Evolutionary conservation across 805 yeast species (phyloP).

Genomic region (Suhomyces xylopsoci): DNA sequence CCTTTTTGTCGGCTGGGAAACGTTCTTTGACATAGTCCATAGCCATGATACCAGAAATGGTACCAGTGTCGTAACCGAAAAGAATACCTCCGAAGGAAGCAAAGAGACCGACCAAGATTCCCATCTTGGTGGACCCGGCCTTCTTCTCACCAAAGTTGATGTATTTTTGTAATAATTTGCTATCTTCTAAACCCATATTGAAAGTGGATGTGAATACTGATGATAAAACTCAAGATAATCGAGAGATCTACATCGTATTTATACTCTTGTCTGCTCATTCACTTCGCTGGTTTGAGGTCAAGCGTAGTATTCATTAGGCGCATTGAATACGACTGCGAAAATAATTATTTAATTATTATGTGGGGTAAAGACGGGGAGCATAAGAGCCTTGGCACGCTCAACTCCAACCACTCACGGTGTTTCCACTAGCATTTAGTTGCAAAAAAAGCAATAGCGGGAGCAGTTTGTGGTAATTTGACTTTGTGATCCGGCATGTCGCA

Average conservation of each 20-base stretch:
- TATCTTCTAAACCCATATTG: conserved; percentile 40
- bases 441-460: neutral
- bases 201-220: conserved; percentile 4
- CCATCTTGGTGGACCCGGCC: conserved; percentile 44
- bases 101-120: conserved; percentile 37
- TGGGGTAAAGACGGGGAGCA: conserved; percentile 1
- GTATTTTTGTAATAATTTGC: conserved; percentile 26
- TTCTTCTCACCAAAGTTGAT: conserved; percentile 46
- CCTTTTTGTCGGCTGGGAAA: conserved; percentile 15
- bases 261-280: neutral
- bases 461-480: neutral
- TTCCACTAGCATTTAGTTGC: neutral
- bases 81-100: conserved; percentile 43
- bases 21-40: conserved; percentile 33
- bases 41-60: conserved; percentile 41
- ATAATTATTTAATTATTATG: neutral
- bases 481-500: neutral
- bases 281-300: neutral
- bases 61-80: conserved; percentile 43
- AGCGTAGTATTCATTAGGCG: neutral
- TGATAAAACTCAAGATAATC: neutral
- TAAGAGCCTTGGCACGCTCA: neutral
- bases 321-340: neutral
- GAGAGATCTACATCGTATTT: neutral
- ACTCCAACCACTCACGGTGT: neutral